Percentiles rank a stretch among this genome's conserved stretches.
These are phyloP conservation scores for Hypoxylon sp. DNA, from an alignment of 2,329 filamentous ascomycete genomes.

Conservation along the genomic window DNA sequence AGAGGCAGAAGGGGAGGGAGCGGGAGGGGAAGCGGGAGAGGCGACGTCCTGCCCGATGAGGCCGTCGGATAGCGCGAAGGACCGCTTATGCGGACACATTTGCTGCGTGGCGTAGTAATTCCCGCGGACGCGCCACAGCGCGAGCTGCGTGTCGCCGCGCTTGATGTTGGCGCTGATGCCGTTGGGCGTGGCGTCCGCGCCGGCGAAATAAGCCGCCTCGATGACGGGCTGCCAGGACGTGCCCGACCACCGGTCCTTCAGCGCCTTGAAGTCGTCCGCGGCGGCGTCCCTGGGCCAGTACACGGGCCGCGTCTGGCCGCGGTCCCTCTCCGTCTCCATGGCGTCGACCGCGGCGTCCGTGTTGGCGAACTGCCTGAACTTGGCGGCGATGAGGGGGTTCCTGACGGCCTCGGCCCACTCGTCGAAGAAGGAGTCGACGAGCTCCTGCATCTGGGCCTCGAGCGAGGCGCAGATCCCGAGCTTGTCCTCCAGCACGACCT, in stretches of 20 bases:
- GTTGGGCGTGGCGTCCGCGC: constrained; percentile 72
- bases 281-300: constrained; percentile 78
- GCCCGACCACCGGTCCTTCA: constrained; percentile 70
- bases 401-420: constrained; percentile 90
- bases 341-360: constrained; percentile 76
- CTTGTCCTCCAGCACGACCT: constrained; percentile 87
- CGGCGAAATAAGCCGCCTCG: constrained; percentile 75
- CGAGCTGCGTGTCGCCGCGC: constrained; percentile 88
- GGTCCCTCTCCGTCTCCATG: constrained; percentile 78
- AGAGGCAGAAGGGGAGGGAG: constrained; percentile 37
- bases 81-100: constrained; percentile 94
- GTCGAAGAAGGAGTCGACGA: constrained; percentile 87
- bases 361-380: constrained; percentile 88
- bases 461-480: constrained; percentile 87
- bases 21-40: constrained; percentile 31
- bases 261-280: constrained; percentile 78
- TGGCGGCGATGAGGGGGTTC: constrained; percentile 73
- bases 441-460: constrained; percentile 87
- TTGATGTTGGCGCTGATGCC: constrained; percentile 84
- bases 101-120: constrained; percentile 89
- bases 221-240: constrained; percentile 86
- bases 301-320: constrained; percentile 78
- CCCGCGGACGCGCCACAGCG: constrained; percentile 85
- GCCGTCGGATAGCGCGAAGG: constrained; percentile 89
- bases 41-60: constrained; percentile 76